These are phyloP conservation scores for Saccharomycopsis hybrid DNA, from an alignment of 1,139 yeast species.

Conservation along the genomic window DNA sequence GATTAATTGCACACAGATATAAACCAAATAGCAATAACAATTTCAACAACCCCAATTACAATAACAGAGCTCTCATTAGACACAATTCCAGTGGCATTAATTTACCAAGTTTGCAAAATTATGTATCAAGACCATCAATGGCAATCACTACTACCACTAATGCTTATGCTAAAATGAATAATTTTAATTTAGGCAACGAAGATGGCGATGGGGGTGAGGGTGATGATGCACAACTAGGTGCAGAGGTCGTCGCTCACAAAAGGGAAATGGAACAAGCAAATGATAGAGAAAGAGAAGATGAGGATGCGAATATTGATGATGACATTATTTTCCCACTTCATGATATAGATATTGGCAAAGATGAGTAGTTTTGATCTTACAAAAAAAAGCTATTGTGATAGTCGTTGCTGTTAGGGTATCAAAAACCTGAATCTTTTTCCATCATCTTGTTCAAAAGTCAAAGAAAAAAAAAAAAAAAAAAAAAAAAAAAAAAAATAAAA, in stretches of 20 bases:
- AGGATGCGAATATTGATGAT: constrained; percentile 5
- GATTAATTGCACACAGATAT: constrained; percentile 8
- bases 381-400: no score
- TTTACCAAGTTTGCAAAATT: constrained; percentile 8
- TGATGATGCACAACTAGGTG: no score
- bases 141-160: constrained; percentile 20
- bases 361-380: no score
- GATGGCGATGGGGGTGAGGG: no score
- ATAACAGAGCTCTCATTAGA: no score
- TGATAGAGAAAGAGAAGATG: background rate
- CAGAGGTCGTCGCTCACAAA: background rate
- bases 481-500: no score
- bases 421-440: no score
- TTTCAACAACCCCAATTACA: no score
- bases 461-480: no score
- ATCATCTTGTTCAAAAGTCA: no score
- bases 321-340: constrained; percentile 9
- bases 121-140: constrained; percentile 14
- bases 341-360: background rate
- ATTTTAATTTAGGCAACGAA: background rate
- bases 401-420: no score
- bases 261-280: background rate
- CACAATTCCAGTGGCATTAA: constrained; percentile 1
- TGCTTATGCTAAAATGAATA: constrained; percentile 20
- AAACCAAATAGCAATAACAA: no score